Base-by-base conservation (phyloP, 108 stramenopile genomes). In the Cylindrotheca fusiformis region DNA sequence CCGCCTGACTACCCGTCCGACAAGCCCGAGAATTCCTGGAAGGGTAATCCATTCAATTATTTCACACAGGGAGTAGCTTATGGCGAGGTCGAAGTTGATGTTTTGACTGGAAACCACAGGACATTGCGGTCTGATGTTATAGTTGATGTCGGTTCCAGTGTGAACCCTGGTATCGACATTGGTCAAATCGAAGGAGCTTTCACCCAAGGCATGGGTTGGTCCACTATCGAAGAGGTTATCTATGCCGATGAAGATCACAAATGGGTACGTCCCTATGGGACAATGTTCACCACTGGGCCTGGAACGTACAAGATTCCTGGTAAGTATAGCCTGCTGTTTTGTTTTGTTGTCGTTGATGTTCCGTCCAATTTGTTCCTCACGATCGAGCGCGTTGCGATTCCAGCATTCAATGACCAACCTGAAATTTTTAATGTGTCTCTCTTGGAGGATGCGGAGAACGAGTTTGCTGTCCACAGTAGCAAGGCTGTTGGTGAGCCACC, bases 111-210 rank as follows among this genome's bases (percentile, higher is more conserved):
- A 18, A 91, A 96, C 59, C 88, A 87, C 63, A 67, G 75, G 24
- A 85, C 93, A 1, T 26, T 95, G 0, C 66, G 77, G n/a, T 74
- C 93, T 22, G 97, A 97, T 67, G 75, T 96, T 1, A 51, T 94
- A 2, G 84, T 90, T 6, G 91, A 93, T 65, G 87, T 96, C 48
- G 97, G 97, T 20, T 79, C 86, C 5, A 91, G 87, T 58, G 93
- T 97, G 76, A 97, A 97, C 67, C 97, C 97, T 4, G 83, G 89
- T 4, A 94, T 97, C 57, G 97, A 97, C 67, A 90, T 97, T 58
- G 97, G 97, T 28, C 97, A 97, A 61, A 95, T 97, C 49, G 97
- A 97, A 63, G 97, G 97, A 19, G 97, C 95, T 4, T 97, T 97
- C 60, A 78, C 93, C 2, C 96, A 96, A 74, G 97, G 97, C 30